Evolutionary conservation across 1,284 basidiomycete genomes (phyloP).

Genomic region (Pseudozyma sp.): DNA sequence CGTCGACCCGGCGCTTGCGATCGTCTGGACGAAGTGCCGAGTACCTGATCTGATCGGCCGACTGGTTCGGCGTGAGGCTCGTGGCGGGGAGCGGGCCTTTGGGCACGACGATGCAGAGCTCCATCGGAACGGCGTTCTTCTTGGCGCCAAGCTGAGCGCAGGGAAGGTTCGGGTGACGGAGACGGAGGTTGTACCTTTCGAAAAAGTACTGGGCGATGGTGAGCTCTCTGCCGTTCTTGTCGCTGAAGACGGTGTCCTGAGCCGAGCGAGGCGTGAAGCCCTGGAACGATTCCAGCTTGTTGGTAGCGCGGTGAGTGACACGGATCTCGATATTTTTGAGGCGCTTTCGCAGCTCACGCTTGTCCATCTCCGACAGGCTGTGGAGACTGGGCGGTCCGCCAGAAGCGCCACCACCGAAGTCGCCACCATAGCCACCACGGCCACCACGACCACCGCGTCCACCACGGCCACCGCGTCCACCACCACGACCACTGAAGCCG

Average conservation of each 20-base stretch:
- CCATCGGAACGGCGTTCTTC: conserved; percentile 47
- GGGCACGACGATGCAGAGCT: conserved; percentile 42
- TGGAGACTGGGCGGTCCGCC: conserved; percentile 7
- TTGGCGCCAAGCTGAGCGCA: conserved; percentile 43
- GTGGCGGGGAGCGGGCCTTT: conserved; percentile 45
- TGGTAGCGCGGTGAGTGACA: conserved; percentile 47
- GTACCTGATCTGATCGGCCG: conserved; percentile 44
- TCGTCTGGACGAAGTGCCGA: conserved; percentile 33
- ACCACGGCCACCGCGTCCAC: conserved; percentile 40
- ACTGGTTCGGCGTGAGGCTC: conserved; percentile 37
- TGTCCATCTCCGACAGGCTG: conserved; percentile 24
- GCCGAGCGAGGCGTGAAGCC: conserved; percentile 47
- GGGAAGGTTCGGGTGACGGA: conserved; percentile 43
- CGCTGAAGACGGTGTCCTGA: conserved; percentile 30
- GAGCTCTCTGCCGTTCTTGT: conserved; percentile 28
- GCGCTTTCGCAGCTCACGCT: conserved; percentile 48
- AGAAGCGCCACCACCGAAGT: conserved; percentile 7
- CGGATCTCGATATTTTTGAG: conserved; percentile 44
- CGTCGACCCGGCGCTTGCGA: conserved; percentile 35
- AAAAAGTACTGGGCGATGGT: conserved; percentile 43
- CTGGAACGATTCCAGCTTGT: conserved; percentile 50
- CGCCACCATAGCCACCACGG: conserved; percentile 16
- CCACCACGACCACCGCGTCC: conserved; percentile 25
- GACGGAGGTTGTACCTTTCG: conserved; percentile 47
- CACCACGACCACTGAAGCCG: conserved; percentile 38